Base-by-base conservation (phyloP, 441 rosid species). In the Syzygium syzygioides region DNA sequence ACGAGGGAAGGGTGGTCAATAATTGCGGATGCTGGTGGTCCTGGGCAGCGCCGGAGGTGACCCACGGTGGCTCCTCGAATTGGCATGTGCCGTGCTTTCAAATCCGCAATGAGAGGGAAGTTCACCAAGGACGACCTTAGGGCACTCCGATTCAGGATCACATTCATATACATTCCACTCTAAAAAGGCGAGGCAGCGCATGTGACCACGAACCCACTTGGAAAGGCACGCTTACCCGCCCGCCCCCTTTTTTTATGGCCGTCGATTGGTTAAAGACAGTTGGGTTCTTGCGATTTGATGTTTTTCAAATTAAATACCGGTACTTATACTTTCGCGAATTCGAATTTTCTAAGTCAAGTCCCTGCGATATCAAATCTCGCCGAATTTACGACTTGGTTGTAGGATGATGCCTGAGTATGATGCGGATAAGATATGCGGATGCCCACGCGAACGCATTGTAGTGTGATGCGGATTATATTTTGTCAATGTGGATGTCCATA, bases 401-500 rank as follows among this genome's bases (percentile, higher is more conserved):
- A 14, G 20, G 71, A 14, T 1, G 2, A 66, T 66, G 79, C 25
- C 25, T 6, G 3, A 32, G 34, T 17, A 34, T 32, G 45, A 57
- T 10, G 62, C 0, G 1, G n/a, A 57, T 25, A 59, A 14, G 64
- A 60, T n/a, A 5, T 60, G 32, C 18, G 32, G 32, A 28, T 60
- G 32, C 4, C 66, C 66, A 14, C 5, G 30, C 1, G 7, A 0
- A 59, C 26, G 30, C 41, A 2, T 18, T 5, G 19, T 0, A 0
- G 0, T 8, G 2, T 32, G 19, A 32, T 5, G 2, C 19, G 45
- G 7, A 9, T 34, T 20, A 34, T 0, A 68, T 34, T 60, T 60
- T 14, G 0, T 28, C 3, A 4, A 30, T 9, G 23, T 1, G 23
- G 6, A 30, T 1, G 0, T 19, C 41, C n/a, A 4, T 25, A 25